Evolutionary conservation across 176 grass and related monocot genomes (phyloP).

Genomic region (Hyparrhenia diplandra): DNA sequence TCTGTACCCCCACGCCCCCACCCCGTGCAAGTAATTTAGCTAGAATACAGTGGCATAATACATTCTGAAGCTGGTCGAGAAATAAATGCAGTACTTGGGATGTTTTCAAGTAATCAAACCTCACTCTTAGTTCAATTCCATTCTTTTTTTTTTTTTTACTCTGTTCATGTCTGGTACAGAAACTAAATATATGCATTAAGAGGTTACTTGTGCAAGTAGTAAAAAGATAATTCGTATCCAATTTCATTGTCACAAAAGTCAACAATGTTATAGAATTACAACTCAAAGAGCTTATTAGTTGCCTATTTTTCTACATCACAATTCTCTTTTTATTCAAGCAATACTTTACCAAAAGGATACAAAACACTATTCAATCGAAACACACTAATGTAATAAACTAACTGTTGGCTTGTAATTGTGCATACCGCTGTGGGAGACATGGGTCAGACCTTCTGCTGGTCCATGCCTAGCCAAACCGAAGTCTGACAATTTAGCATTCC

Average conservation of each 20-base stretch:
- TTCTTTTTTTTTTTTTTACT: too few species aligned
- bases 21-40: not conserved
- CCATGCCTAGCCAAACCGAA: slow-evolving; percentile 99
- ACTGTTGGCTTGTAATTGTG: not conserved
- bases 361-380: slow-evolving; percentile 7
- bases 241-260: slow-evolving; percentile 2
- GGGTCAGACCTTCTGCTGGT: slow-evolving; percentile 83
- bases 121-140: slow-evolving; percentile 6
- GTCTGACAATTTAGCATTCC: slow-evolving; percentile 97
- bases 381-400: not conserved
- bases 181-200: slow-evolving; percentile 10
- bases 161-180: slow-evolving; percentile 7
- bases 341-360: not conserved
- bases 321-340: not conserved
- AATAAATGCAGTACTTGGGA: not conserved
- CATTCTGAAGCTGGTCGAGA: not conserved
- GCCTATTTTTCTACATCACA: not conserved
- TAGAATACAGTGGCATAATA: not conserved
- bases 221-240: not conserved
- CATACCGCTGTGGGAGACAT: slow-evolving; percentile 95
- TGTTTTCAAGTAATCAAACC: not conserved
- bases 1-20: too few species aligned
- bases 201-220: not conserved
- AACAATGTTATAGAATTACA: too few species aligned
- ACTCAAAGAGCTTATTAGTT: not conserved